Conservation (phyloP, 805 yeast species). For the Ogataea trehalophila region DNA sequence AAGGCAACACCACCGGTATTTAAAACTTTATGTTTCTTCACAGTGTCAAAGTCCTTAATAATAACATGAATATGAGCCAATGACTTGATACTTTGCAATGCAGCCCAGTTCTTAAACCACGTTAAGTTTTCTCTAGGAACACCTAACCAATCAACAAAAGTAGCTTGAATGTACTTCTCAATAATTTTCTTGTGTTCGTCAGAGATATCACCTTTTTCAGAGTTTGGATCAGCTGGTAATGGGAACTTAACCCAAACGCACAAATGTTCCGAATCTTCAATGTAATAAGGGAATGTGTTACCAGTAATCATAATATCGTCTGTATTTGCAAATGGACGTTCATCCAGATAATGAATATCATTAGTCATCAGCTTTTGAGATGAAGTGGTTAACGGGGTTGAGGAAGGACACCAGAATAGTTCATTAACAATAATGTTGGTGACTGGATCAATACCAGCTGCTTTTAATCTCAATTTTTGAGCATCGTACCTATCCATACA, state of each 20-base stretch:
- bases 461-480: conserved; percentile 39
- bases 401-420: conserved; percentile 44
- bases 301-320: conserved; percentile 41
- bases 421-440: conserved; percentile 44
- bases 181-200: conserved; percentile 36
- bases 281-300: conserved; percentile 67
- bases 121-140: conserved; percentile 35
- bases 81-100: conserved; percentile 60
- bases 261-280: conserved; percentile 50
- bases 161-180: conserved; percentile 40
- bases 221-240: conserved; percentile 47
- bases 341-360: conserved; percentile 27
- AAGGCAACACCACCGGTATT: conserved; percentile 21
- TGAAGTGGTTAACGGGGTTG: conserved; percentile 13
- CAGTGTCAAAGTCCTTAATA: conserved; percentile 35
- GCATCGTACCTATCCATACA: conserved; percentile 39
- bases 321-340: conserved; percentile 37
- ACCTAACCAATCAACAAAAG: conserved; percentile 44
- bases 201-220: conserved; percentile 49
- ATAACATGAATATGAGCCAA: conserved; percentile 71
- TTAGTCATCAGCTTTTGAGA: conserved; percentile 11
- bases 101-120: conserved; percentile 74
- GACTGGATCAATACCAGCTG: conserved; percentile 36
- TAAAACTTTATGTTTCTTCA: conserved; percentile 17
- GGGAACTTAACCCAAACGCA: conserved; percentile 64